Base-by-base conservation (phyloP, 768 basidiomycete genomes). In the Phaeolepiota aurea region DNA sequence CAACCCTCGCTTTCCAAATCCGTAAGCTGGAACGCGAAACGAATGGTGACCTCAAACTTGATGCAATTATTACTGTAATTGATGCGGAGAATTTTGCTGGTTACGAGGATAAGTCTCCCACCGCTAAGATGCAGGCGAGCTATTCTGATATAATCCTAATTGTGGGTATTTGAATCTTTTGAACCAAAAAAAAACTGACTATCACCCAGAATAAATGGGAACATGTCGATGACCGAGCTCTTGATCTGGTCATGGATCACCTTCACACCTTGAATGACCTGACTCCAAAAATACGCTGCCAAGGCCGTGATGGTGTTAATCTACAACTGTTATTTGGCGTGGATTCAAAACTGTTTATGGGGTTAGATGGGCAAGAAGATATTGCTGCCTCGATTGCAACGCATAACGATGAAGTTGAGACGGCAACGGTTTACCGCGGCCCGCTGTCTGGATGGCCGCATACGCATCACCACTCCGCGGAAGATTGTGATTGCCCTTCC, bases 201-300 rank as follows among this genome's bases (percentile, higher is more conserved):
- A n/a, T n/a, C n/a, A n/a, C n/a, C 23, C 51, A 89, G 80, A 93
- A 92, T 50, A 96, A 97, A 70, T 90, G 86, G 80, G 89, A 94
- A 48, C 75, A 84, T 43, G 72, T 87, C 31, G 72, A 84, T 3
- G 88, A 89, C 44, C 76, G 82, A 23, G 70, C 76, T 33, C 70
- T 92, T 31, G 93, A 96, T 57, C 63, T 76, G 37, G 84, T 96
- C 14, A 60, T 91, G 30, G 93, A 97, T 57, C 85, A 90, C 48
- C 73, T 97, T 11, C 69, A 84, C 58, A 90, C 88, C 3, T 72
- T 97, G 36, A 97, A 97, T 57, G 91, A 96, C 51, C 63, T 68
- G 19, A 96, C 93, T 3, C 91, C 90, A 4, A 89, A 91, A 59
- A 74, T 96, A 42, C 74, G 69, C 44, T 88, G 76, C 46, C 62